Conservation (phyloP, 2,329 filamentous ascomycete genomes). For the Cylindrodendrum hubeiense region DNA sequence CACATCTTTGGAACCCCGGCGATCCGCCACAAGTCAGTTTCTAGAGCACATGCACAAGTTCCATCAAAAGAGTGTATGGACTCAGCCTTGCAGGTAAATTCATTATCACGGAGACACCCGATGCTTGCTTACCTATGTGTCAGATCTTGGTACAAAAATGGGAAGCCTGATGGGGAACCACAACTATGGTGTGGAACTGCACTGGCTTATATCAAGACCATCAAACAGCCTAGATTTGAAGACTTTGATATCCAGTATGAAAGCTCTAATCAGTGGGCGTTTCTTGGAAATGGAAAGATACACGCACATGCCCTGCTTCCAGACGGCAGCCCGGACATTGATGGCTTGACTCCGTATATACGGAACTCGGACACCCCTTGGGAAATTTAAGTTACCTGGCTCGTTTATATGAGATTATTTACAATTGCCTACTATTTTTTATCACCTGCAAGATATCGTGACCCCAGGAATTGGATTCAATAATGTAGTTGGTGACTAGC, state of each 20-base stretch:
- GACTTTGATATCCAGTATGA: background rate
- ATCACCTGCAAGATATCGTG: no score
- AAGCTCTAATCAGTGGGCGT: background rate
- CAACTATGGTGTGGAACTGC: background rate
- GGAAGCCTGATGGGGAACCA: background rate
- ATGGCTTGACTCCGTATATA: background rate
- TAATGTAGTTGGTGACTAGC: no score
- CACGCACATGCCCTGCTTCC: background rate
- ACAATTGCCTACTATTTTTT: no score
- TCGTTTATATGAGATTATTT: no score
- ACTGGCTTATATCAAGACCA: background rate
- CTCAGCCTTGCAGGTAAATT: background rate
- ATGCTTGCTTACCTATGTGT: background rate
- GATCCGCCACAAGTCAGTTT: background rate
- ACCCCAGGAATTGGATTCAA: no score
- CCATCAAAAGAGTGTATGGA: background rate
- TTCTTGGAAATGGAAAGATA: background rate
- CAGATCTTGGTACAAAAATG: background rate
- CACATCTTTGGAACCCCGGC: background rate
- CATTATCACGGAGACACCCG: background rate
- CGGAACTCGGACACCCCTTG: background rate
- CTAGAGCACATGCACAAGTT: conserved; percentile 1
- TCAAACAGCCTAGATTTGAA: background rate
- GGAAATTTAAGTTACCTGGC: background rate
- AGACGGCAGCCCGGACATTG: background rate